Evolutionary conservation across 768 basidiomycete species (phyloP).

Genomic region (Suillus ampliporus): DNA sequence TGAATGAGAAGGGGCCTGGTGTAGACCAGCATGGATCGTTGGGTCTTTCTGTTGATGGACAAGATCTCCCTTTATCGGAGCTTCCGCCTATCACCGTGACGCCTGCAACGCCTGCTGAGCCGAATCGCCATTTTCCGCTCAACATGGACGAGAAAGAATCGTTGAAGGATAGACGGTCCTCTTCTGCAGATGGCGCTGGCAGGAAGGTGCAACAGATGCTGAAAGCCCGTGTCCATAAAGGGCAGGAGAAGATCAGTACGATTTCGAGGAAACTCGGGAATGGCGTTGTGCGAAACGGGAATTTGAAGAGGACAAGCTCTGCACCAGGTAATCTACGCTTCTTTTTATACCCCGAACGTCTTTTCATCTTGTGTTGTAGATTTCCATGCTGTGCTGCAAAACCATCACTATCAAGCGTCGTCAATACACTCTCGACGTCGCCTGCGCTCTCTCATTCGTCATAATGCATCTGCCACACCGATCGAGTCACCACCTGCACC

Average conservation of each 20-base stretch:
- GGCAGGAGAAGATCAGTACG: slow-evolving; percentile 72
- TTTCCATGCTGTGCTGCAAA: slow-evolving; percentile 68
- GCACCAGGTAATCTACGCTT: slow-evolving; percentile 61
- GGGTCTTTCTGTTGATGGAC: slow-evolving; percentile 12
- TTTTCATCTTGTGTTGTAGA: slow-evolving; percentile 48
- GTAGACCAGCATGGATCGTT: slow-evolving; percentile 2
- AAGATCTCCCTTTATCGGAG: slow-evolving; percentile 1
- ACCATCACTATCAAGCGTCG: slow-evolving; percentile 70
- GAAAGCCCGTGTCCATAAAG: slow-evolving; percentile 75
- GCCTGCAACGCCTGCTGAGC: slow-evolving; percentile 60
- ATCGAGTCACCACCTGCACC: slow-evolving; percentile 44
- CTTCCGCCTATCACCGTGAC: slow-evolving; percentile 59
- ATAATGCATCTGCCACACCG: slow-evolving; percentile 31
- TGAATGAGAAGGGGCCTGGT: slow-evolving; percentile 16
- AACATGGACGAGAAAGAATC: slow-evolving; percentile 23
- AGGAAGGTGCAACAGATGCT: slow-evolving; percentile 81
- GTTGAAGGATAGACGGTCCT: slow-evolving; percentile 27
- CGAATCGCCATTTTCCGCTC: slow-evolving; percentile 25
- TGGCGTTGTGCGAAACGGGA: slow-evolving; percentile 62
- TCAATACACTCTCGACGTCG: slow-evolving; percentile 85
- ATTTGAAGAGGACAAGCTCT: slow-evolving; percentile 64
- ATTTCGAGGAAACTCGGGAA: slow-evolving; percentile 80
- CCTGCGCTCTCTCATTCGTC: slow-evolving; percentile 52
- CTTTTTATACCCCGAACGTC: not conserved
- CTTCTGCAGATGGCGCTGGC: slow-evolving; percentile 53